phyloP scores from a whole-genome alignment of 1,284 basidiomycete genomes.

The Boletus chippewaensis region DNA sequence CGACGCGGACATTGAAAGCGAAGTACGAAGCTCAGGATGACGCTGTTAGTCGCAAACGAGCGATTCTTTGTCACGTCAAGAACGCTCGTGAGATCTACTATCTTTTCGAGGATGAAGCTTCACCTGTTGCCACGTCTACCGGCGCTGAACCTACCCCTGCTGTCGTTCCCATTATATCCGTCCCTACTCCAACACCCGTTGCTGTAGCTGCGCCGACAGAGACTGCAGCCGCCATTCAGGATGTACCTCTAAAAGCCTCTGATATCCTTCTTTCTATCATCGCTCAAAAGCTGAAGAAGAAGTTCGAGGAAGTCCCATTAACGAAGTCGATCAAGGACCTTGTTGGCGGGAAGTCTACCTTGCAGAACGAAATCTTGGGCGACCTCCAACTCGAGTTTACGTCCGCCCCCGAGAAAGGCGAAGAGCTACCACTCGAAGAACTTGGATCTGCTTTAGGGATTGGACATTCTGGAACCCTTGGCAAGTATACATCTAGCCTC shows the following conservation, averaged over 20 bases:
- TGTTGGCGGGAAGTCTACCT: constrained; percentile 95
- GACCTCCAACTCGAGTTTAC: constrained; percentile 88
- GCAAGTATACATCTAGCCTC: constrained; percentile 92
- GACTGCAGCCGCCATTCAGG: no score
- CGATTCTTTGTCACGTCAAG: constrained; percentile 91
- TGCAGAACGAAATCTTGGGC: constrained; percentile 95
- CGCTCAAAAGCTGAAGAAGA: constrained; percentile 98
- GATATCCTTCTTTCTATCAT: constrained; percentile 88
- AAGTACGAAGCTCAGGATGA: constrained; percentile 93
- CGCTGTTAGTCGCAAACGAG: constrained; percentile 72
- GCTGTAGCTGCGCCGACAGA: no score
- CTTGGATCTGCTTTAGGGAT: constrained; percentile 80
- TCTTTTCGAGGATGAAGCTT: no score
- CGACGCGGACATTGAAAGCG: constrained; percentile 87
- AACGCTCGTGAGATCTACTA: constrained; percentile 47
- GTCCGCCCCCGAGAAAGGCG: constrained; percentile 94
- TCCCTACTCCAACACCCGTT: no score
- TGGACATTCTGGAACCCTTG: constrained; percentile 82
- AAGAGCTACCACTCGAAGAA: constrained; percentile 94
- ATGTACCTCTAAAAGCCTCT: constrained; percentile 41
- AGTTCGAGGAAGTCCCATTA: constrained; percentile 81
- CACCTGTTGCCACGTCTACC: no score
- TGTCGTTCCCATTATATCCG: no score
- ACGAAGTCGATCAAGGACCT: constrained; percentile 97
- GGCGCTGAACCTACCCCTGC: constrained; percentile 31